Evolutionary conservation across 257 asterid genomes (phyloP).

Genomic region (Misopates orontium): DNA sequence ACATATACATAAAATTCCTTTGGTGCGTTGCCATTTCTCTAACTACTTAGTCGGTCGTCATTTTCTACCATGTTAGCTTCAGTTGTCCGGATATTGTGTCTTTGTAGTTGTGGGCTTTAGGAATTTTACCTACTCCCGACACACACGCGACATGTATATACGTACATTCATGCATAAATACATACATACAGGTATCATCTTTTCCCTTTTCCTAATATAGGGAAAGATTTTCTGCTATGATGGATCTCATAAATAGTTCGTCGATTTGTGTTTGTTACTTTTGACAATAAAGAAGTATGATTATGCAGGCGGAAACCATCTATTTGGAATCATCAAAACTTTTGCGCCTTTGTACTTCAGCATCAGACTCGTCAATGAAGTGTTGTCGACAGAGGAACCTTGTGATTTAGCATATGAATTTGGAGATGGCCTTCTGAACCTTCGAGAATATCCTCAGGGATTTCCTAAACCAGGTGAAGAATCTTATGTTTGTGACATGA

Average conservation of each 20-base stretch:
- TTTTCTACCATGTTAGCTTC: no score
- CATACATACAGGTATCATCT: no score
- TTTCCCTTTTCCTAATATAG: neutral
- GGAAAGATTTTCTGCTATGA: neutral
- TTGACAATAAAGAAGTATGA: neutral
- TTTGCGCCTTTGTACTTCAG: conserved; percentile 63
- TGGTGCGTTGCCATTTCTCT: no score
- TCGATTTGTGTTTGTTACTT: conserved; percentile 3
- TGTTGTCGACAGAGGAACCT: conserved; percentile 83
- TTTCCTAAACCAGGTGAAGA: conserved; percentile 76
- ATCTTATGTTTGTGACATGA: neutral
- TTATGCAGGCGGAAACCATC: conserved; percentile 54
- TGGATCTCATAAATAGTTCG: conserved; percentile 8
- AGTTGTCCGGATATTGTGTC: no score
- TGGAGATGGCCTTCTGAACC: conserved; percentile 66
- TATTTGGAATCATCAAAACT: conserved; percentile 50
- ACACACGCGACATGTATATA: no score
- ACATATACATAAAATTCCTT: no score
- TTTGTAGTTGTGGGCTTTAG: no score
- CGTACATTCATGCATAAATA: no score
- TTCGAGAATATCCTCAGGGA: conserved; percentile 59
- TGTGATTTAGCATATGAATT: conserved; percentile 88
- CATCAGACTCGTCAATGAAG: conserved; percentile 54
- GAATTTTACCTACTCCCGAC: no score
- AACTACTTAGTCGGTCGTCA: no score